These are phyloP conservation scores for Iris macrosiphon DNA, from an alignment of 106 monocot genomes.

Conservation along the genomic window DNA sequence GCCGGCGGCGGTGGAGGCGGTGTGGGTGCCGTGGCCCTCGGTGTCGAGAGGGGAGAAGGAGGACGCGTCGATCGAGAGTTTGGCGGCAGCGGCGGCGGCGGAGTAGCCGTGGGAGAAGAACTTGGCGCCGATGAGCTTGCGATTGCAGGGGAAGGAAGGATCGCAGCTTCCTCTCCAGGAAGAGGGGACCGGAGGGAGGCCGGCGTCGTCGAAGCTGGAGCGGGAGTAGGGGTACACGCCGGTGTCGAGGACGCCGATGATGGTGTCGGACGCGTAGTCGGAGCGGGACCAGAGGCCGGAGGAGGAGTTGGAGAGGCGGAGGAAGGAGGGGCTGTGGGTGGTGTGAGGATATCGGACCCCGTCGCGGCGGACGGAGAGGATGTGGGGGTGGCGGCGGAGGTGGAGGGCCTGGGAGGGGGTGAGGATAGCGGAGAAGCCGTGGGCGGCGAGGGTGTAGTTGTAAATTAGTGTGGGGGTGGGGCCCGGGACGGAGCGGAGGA, in stretches of 20 bases:
- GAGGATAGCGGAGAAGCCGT: slow-evolving; percentile 56
- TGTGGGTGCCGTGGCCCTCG: slow-evolving; percentile 87
- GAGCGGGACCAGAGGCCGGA: slow-evolving; percentile 55
- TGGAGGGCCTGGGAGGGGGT: slow-evolving; percentile 31
- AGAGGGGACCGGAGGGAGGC: slow-evolving; percentile 23
- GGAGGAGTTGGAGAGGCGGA: slow-evolving; percentile 39
- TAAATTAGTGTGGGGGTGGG: too few species aligned
- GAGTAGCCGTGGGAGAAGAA: slow-evolving; percentile 60
- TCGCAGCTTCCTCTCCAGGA: slow-evolving; percentile 34
- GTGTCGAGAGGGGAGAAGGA: slow-evolving; percentile 74
- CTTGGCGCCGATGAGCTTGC: slow-evolving; percentile 58
- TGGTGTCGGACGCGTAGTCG: slow-evolving; percentile 32
- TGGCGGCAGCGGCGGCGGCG: slow-evolving; percentile 22
- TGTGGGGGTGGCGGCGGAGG: slow-evolving; percentile 26
- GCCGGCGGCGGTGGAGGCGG: slow-evolving; percentile 82
- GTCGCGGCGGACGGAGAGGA: slow-evolving; percentile 50
- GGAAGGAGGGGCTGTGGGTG: slow-evolving; percentile 58
- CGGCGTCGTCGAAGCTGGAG: slow-evolving; percentile 17
- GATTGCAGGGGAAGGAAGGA: slow-evolving; percentile 30
- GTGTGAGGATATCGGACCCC: slow-evolving; percentile 47
- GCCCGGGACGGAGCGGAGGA: slow-evolving; percentile 49
- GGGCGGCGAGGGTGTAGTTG: slow-evolving; percentile 44
- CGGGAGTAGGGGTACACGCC: slow-evolving; percentile 40
- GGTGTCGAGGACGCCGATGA: slow-evolving; percentile 52
- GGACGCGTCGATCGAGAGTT: slow-evolving; percentile 41